phyloP scores from a whole-genome alignment of 2,329 filamentous ascomycete species.

The Colletotrichum tofieldiae region DNA sequence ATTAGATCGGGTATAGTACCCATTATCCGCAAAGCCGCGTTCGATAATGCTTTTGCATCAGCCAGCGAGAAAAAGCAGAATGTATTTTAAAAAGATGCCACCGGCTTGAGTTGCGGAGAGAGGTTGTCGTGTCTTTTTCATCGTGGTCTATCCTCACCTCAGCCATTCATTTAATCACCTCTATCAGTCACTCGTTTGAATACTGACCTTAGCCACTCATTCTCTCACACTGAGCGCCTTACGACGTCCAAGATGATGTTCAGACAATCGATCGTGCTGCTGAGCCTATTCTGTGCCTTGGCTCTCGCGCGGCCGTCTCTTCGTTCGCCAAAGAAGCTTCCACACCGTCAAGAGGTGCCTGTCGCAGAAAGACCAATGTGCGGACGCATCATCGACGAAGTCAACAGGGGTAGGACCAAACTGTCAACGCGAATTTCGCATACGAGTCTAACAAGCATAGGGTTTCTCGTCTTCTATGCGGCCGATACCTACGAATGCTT shows the following conservation, averaged over 20 bases:
- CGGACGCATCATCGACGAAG: constrained; percentile 17
- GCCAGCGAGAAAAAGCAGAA: too few species aligned
- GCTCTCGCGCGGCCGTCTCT: neutral
- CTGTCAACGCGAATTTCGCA: neutral
- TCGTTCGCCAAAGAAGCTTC: neutral
- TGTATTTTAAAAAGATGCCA: too few species aligned
- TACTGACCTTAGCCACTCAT: too few species aligned
- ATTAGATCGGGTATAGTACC: neutral
- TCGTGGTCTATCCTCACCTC: too few species aligned
- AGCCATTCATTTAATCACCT: neutral
- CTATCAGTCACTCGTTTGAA: neutral
- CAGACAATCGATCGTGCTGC: neutral
- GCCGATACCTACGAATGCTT: constrained; percentile 17
- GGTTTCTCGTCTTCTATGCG: constrained; percentile 12
- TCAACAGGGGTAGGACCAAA: constrained; percentile 19
- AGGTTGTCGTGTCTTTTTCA: too few species aligned
- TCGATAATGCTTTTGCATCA: neutral
- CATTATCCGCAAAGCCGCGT: neutral
- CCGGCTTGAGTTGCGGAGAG: neutral
- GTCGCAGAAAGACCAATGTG: constrained; percentile 8
- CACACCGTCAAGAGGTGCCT: constrained; percentile 1
- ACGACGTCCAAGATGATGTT: neutral
- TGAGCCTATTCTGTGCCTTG: constrained; percentile 1
- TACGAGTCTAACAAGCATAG: neutral
- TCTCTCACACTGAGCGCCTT: too few species aligned